Evolutionary conservation across 768 basidiomycete genomes (phyloP).

Genomic region (Amanita thiersii): DNA sequence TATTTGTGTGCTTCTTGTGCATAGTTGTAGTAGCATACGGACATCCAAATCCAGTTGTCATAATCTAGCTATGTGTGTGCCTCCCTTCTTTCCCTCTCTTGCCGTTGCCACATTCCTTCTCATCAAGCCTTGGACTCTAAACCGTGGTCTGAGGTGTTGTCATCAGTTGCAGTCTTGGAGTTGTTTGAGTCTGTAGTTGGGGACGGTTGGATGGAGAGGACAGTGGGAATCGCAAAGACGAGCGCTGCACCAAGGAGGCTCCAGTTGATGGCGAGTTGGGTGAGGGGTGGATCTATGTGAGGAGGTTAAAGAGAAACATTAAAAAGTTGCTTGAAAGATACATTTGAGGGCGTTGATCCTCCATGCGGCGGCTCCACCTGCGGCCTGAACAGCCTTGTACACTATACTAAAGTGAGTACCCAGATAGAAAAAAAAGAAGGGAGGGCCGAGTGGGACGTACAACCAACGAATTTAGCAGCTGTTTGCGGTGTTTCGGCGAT

Average conservation of each 20-base stretch:
- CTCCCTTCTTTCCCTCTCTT: too few relatives aligned
- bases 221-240: conserved; percentile 17
- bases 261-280: conserved; percentile 20
- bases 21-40: too few relatives aligned
- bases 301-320: background rate
- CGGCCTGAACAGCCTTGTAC: conserved; percentile 22
- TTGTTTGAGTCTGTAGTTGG: conserved; percentile 10
- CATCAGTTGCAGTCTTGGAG: too few relatives aligned
- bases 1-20: too few relatives aligned
- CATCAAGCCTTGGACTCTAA: too few relatives aligned
- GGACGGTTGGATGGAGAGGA: conserved; percentile 19
- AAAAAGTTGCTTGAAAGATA: conserved; percentile 7
- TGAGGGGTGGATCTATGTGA: conserved; percentile 14
- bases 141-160: too few relatives aligned
- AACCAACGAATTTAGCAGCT: conserved; percentile 21
- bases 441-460: conserved; percentile 10
- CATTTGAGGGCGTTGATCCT: conserved; percentile 21
- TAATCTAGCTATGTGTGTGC: too few relatives aligned
- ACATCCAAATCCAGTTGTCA: too few relatives aligned
- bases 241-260: conserved; percentile 17
- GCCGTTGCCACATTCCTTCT: too few relatives aligned
- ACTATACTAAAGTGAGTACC: conserved; percentile 11
- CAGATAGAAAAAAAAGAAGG: background rate
- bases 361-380: conserved; percentile 22
- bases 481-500: conserved; percentile 17